phyloP scores from a whole-genome alignment of 345 rosid genomes.

The Hypericum perforatum region DNA sequence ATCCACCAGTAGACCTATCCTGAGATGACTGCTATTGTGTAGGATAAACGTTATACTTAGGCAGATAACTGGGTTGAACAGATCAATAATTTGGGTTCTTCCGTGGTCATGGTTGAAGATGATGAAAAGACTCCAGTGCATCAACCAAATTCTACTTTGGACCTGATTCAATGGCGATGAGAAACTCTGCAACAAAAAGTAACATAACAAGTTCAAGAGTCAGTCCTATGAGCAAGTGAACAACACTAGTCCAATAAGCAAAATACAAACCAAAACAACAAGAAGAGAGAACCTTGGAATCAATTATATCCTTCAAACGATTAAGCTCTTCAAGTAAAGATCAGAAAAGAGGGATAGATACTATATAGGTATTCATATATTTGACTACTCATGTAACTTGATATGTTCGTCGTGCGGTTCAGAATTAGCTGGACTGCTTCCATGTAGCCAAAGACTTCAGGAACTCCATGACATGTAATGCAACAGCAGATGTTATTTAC shows the following conservation, averaged over 20 bases:
- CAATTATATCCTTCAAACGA: constrained; percentile 83
- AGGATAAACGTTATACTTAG: no score
- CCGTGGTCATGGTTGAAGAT: constrained; percentile 95
- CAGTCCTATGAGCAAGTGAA: neutral
- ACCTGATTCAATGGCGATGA: constrained; percentile 82
- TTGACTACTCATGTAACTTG: no score
- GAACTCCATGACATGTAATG: constrained; percentile 75
- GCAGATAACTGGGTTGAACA: no score
- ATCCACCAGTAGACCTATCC: no score
- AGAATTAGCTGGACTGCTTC: constrained; percentile 46
- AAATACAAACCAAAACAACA: neutral
- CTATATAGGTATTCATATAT: no score
- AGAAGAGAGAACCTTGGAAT: constrained; percentile 66
- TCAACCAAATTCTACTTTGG: constrained; percentile 89
- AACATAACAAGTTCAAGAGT: neutral
- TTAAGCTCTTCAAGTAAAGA: constrained; percentile 32
- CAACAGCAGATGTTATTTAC: neutral
- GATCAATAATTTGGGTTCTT: constrained; percentile 87
- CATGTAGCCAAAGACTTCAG: constrained; percentile 57
- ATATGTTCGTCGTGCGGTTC: neutral
- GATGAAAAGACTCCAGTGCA: constrained; percentile 99
- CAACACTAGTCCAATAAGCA: neutral
- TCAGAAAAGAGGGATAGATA: no score
- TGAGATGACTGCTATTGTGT: no score
- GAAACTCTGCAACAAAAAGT: no score